Percentiles rank a stretch among this genome's conserved stretches.
phyloP scores from a whole-genome alignment of 73 alveolate genomes.

The Tetrahymena thermophila region DNA sequence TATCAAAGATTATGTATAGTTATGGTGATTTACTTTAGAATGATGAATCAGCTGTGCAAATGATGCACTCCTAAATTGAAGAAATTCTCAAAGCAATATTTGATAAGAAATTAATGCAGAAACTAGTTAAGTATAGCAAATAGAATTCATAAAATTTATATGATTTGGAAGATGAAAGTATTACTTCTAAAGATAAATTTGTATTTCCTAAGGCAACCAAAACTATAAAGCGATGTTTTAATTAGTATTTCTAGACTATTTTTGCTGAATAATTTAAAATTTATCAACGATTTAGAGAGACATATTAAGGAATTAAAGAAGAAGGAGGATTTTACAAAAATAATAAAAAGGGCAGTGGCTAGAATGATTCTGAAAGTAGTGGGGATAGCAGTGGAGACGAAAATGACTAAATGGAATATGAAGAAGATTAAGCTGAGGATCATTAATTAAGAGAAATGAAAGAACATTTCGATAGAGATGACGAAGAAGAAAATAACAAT shows the following conservation, averaged over 20 bases:
- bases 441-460: not conserved
- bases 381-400: not conserved
- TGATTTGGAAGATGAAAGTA: not conserved
- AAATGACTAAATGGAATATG: not conserved
- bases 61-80: not conserved
- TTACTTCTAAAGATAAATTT: not conserved
- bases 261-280: not conserved
- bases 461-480: not conserved
- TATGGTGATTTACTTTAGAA: not conserved
- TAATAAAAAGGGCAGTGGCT: not conserved
- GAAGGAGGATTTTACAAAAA: not conserved
- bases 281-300: not conserved
- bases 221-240: not conserved
- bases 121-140: not conserved
- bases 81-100: not conserved
- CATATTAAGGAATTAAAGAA: not conserved
- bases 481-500: not conserved
- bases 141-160: not conserved
- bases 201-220: not conserved
- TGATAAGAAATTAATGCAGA: not conserved
- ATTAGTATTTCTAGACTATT: not conserved
- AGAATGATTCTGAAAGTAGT: not conserved
- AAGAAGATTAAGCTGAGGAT: not conserved
- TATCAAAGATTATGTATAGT: not conserved
- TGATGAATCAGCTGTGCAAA: not conserved